phyloP scores from a whole-genome alignment of 208 protist species.

The Trypanosoma congolense region DNA sequence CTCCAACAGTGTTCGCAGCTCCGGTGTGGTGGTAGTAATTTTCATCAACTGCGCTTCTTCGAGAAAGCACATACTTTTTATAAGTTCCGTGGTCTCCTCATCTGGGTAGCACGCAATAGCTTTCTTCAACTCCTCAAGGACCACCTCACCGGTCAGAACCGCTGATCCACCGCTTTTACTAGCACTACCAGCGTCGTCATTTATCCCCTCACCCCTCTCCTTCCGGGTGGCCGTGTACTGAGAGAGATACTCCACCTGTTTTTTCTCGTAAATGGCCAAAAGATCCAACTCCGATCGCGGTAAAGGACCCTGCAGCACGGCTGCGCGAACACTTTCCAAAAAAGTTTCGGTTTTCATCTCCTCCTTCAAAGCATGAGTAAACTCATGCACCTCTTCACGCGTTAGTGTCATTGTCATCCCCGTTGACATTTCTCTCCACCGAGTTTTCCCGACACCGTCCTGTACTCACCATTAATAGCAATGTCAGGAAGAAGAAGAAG shows the following conservation, averaged over 20 bases:
- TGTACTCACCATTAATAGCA: too few relatives aligned
- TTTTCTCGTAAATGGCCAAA: constrained; percentile 52
- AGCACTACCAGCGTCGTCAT: background rate
- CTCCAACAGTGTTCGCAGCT: constrained; percentile 21
- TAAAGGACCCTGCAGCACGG: constrained; percentile 23
- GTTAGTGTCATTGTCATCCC: constrained; percentile 5
- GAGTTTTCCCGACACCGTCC: too few relatives aligned
- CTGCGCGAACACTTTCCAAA: constrained; percentile 26
- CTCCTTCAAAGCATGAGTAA: constrained; percentile 34
- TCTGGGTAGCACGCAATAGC: constrained; percentile 63
- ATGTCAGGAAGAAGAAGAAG: constrained; percentile 9
- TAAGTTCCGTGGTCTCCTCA: constrained; percentile 37
- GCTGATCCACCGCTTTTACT: background rate
- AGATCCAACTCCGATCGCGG: constrained; percentile 39
- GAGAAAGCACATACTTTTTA: constrained; percentile 56
- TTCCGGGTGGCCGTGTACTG: background rate
- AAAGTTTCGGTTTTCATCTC: constrained; percentile 48
- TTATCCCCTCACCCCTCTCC: background rate
- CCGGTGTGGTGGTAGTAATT: constrained; percentile 34
- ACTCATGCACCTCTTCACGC: constrained; percentile 39
- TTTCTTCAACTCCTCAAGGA: constrained; percentile 40
- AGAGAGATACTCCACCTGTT: constrained; percentile 52
- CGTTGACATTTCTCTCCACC: background rate
- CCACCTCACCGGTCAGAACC: constrained; percentile 20
- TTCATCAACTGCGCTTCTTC: constrained; percentile 51